Evolutionary conservation across 1,284 basidiomycete species (phyloP).

Genomic region (Schizophyllum amplum): DNA sequence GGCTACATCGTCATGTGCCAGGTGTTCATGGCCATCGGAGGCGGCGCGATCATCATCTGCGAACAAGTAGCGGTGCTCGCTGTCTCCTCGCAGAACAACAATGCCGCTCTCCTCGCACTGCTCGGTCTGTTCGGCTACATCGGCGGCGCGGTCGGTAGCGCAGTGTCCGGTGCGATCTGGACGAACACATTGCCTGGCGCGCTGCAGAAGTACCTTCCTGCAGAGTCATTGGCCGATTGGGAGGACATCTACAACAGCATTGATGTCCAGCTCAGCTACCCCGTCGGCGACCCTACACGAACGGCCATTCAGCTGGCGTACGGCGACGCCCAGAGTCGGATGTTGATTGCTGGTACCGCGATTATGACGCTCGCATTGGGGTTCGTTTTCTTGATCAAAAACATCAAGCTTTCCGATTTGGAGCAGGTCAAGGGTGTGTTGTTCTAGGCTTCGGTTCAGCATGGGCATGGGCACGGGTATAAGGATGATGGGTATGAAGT

Average conservation of each 20-base stretch:
- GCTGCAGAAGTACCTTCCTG: background rate
- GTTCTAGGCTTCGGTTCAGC: background rate
- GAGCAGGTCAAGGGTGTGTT: background rate
- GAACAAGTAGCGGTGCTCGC: background rate
- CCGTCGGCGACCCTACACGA: background rate
- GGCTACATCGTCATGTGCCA: background rate
- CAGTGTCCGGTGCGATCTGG: background rate
- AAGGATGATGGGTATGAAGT: slow-evolving; percentile 10
- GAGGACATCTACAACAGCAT: background rate
- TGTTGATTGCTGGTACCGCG: background rate
- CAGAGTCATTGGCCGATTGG: background rate
- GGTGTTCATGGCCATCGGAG: background rate
- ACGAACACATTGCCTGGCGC: background rate
- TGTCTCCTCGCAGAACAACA: slow-evolving; percentile 1
- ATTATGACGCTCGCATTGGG: background rate
- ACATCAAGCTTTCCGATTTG: background rate
- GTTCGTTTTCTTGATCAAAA: background rate
- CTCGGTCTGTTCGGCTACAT: background rate
- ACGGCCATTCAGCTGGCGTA: background rate
- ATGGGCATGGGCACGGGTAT: slow-evolving; percentile 13
- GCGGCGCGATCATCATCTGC: background rate
- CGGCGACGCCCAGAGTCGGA: background rate
- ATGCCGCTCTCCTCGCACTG: background rate
- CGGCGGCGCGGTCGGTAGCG: background rate
- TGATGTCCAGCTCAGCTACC: background rate